These are phyloP conservation scores for Aspergillus sp. DNA, from an alignment of 2,329 filamentous ascomycete species.

Conservation along the genomic window DNA sequence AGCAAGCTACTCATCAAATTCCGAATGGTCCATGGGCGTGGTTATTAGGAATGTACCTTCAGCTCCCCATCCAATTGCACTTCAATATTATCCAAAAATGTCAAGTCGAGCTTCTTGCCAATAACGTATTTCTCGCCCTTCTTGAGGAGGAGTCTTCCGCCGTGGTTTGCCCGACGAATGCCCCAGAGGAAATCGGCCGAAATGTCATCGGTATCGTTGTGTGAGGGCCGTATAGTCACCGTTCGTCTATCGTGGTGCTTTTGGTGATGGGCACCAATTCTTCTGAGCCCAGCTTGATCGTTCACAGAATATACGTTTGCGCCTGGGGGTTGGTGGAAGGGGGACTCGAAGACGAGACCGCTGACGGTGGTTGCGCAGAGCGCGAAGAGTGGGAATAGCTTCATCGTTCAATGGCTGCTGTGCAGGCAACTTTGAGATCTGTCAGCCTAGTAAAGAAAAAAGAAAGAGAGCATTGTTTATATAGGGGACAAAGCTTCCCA, in stretches of 20 bases:
- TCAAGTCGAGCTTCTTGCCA: slow-evolving; percentile 59
- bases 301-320: slow-evolving; percentile 25
- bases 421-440: background rate
- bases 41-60: slow-evolving; percentile 30
- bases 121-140: slow-evolving; percentile 58
- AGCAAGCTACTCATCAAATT: background rate
- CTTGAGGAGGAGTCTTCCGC: slow-evolving; percentile 57
- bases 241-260: slow-evolving; percentile 41
- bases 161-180: slow-evolving; percentile 57
- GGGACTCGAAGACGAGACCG: slow-evolving; percentile 18
- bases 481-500: background rate
- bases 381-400: slow-evolving; percentile 21
- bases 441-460: background rate
- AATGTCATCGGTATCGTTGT: slow-evolving; percentile 56
- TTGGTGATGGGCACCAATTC: slow-evolving; percentile 24
- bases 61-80: slow-evolving; percentile 60
- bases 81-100: slow-evolving; percentile 58
- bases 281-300: slow-evolving; percentile 19
- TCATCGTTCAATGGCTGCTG: slow-evolving; percentile 18
- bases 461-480: background rate
- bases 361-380: slow-evolving; percentile 20
- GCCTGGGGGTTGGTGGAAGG: slow-evolving; percentile 19
- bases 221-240: slow-evolving; percentile 54
- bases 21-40: no score
- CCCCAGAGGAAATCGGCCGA: slow-evolving; percentile 56